phyloP scores from a whole-genome alignment of 2,329 filamentous ascomycete species.

The Cryphonectria japonica region DNA sequence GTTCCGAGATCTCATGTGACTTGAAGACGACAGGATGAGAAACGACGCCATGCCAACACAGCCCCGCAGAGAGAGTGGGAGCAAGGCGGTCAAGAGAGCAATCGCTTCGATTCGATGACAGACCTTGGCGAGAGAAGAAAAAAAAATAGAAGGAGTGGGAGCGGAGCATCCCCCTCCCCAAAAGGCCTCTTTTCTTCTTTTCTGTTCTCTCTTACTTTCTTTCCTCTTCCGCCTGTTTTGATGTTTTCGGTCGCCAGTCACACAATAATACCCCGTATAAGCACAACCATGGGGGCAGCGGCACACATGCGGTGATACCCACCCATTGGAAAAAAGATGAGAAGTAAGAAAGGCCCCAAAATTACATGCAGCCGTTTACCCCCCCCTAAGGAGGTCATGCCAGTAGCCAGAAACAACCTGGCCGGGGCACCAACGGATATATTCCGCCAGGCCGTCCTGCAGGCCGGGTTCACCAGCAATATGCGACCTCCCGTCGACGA shows the following conservation, averaged over 20 bases:
- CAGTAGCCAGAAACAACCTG: background rate
- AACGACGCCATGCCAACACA: background rate
- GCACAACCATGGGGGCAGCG: background rate
- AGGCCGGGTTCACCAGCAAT: constrained; percentile 1
- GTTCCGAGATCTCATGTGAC: constrained; percentile 16
- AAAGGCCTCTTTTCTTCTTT: background rate
- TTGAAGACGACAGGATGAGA: background rate
- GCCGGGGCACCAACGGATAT: constrained; percentile 7
- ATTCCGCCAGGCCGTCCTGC: constrained; percentile 6
- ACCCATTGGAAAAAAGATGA: background rate
- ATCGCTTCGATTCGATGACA: background rate
- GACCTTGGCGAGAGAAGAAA: background rate
- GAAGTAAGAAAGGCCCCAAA: background rate
- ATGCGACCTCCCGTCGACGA: constrained; percentile 7
- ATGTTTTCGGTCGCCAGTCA: background rate
- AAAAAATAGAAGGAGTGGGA: background rate
- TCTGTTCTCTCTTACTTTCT: no score
- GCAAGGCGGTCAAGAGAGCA: constrained; percentile 4
- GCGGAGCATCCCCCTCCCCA: background rate
- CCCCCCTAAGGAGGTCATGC: background rate
- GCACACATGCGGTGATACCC: constrained; percentile 14
- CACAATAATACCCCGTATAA: background rate
- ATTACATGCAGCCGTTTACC: background rate
- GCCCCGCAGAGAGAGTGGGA: background rate
- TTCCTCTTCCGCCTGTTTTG: no score